A percentile compares a stretch with the other conserved stretches of the same genome.
Conservation (phyloP, 306 rosid genomes). For the Dryas octopetala region DNA sequence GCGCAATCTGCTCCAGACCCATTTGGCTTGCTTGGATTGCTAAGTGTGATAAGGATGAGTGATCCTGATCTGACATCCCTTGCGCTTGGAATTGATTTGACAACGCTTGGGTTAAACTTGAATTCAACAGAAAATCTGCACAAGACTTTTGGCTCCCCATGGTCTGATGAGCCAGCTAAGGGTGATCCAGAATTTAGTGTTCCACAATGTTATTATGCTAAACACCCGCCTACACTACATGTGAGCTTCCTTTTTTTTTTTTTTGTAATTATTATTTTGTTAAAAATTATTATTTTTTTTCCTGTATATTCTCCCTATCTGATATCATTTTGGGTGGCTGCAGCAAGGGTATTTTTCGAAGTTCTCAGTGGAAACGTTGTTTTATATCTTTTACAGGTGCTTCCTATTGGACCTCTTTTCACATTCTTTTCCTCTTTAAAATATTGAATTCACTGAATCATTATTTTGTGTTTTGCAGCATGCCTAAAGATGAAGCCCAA, state of each 20-base stretch:
- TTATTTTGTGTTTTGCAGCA: constrained; percentile 50
- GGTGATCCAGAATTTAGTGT: constrained; percentile 89
- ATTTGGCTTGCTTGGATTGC: constrained; percentile 89
- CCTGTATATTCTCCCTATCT: constrained; percentile 20
- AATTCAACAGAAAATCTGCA: constrained; percentile 94
- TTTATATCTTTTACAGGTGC: constrained; percentile 96
- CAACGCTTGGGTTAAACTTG: constrained; percentile 89
- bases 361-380: constrained; percentile 72
- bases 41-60: constrained; percentile 86
- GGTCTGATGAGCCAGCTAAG: constrained; percentile 96
- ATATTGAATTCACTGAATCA: constrained; percentile 3
- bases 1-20: constrained; percentile 78
- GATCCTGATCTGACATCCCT: constrained; percentile 93
- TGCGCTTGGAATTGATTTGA: constrained; percentile 93
- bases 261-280: background rate
- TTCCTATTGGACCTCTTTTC: constrained; percentile 18
- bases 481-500: constrained; percentile 99
- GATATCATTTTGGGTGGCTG: constrained; percentile 31
- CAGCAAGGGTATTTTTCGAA: constrained; percentile 82
- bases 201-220: constrained; percentile 82
- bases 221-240: constrained; percentile 74
- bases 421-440: background rate
- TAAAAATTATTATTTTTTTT: constrained; percentile 12
- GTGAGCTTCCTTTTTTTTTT: constrained; percentile 40
- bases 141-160: constrained; percentile 94